Evolutionary conservation across 2,329 filamentous ascomycete species (phyloP), one percentile per base, ranked within the genome.

Genomic region (Colletotrichum melonis): DNA sequence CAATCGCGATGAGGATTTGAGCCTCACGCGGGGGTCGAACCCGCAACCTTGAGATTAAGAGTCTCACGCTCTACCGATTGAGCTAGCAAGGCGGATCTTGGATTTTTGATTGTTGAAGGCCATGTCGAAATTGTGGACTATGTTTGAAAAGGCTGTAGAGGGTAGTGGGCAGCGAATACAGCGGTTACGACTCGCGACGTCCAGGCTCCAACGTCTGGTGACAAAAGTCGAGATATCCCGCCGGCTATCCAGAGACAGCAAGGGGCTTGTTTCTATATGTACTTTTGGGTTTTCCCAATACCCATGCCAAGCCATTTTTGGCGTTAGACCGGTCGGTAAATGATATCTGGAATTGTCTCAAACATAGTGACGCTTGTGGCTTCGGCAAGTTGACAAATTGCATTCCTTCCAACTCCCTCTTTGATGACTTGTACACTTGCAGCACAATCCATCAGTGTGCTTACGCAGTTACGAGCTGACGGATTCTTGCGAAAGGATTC

Each of bases 21-120:
- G 75, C 75, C 75, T 74, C 74, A 76, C 74, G 74, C 74, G 75
- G 75, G 75, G 75, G 75, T 76, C 75, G 74, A 76, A 76, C 74
- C 68, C 68, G 62, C 63, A 71, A 71, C 68, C 68, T 71, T 71
- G 62, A 71, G 68, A 71, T 71, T 89, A 89, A 89, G 90, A 92
- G 90, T 91, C 90, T 91, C 87, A 92, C 90, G 90, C 90, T 92
- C 90, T 63, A 68, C 57, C 57, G 66, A 68, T 63, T 68, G 57
- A 68, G 66, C 66, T 68, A 68, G 66, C 57, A 68, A 68, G 57
- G 66, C 66, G 58, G 57, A 58, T 32, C 26, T 60, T n/a, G 38
- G 38, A 42, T 42, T 42, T 11, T 11, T 54, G 6, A 3, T 32
- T 52, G 19, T 35, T 35, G 9, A 5, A 0, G 1, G 4, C 4